Evolutionary conservation across 768 basidiomycete species (phyloP), one percentile per base, ranked within the genome.

Genomic region (Mycena filopes): DNA sequence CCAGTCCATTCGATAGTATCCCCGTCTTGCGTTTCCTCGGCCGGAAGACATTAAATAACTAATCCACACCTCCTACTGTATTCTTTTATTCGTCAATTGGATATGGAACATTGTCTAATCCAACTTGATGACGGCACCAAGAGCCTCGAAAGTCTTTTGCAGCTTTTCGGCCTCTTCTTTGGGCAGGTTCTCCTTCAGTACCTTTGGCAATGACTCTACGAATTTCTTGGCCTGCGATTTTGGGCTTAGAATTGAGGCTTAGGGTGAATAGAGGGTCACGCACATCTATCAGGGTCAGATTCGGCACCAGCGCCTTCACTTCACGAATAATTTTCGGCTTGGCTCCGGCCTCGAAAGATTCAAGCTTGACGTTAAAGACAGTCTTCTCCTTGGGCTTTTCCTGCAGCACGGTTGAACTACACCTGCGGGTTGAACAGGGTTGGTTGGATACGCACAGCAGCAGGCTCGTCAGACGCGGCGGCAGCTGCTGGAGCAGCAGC

Each of bases 381-480:
- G 96, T 98, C 89, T 99, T 99, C 83, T 98, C 98, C 82, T 98
- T 98, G 51, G 96, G 96, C 75, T 96, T 98, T 78, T 95, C 95
- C 90, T 95, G 67, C 23, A 62, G 28, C 54, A 41, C 25, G 46
- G 12, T 49, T 13, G 20, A 45, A 50, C 48, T 5, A 57, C 20
- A 31, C 4, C 40, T 41, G n/a, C 54, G 26, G 3, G 20, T 3
- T 23, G 46, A 69, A 58, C 54, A 40, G 28, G 31, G 5, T 36
- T 36, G 36, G 36, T n/a, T 4, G 18, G 23, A 29, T 53, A 78
- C 87, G 61, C 68, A 93, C 93, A 78, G 89, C 89, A 20, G 83
- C 83, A 55, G 89, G 85, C 66, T 88, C 90, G 60, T 91, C 93
- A 2, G 80, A 81, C 18, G 81, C 79, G 7, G 87, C 80, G 11